Evolutionary conservation across 345 rosid species (phyloP), one percentile per base, ranked within the genome.

Genomic region (Pistacia vera): DNA sequence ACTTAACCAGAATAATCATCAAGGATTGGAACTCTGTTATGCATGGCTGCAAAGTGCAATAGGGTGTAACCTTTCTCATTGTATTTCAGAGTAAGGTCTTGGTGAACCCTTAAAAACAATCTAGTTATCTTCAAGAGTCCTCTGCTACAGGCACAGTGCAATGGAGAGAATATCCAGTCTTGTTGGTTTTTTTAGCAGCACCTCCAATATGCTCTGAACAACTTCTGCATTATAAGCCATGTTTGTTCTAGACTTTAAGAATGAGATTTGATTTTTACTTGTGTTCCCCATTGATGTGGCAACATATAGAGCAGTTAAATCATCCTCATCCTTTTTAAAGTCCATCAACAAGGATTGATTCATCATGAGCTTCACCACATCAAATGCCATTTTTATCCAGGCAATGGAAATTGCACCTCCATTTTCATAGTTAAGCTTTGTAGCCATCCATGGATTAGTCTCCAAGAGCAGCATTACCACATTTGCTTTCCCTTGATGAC

Each of bases 21-120:
- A 30, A 75, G 77, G 62, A 80, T 71, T 17, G 66, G 33, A 22
- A 41, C 25, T 5, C 55, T 60, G 8, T 74, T 77, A n/a, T 76
- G 67, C 44, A 80, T 80, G 4, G 59, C 79, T 16, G 72, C 79
- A 48, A 71, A 35, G 76, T 80, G 83, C 57, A 80, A 48, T 5
- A 79, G 79, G 5, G 73, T 80, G 73, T 70, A 75, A 17, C 79
- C 77, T 22, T 70, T n/a, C 11, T 46, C 14, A 59, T 62, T 65
- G 12, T 68, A 68, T 46, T 46, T 65, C 59, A 55, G 17, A 74
- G 62, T 63, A 30, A 79, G 82, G 7, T 69, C 75, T 10, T 56
- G 74, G 28, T 63, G 75, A 22, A 22, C 25, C 25, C 25, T 22
- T 0, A 22, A 22, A 22, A 22, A 22, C 25, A 22, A 22, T 22